phyloP scores from a whole-genome alignment of 169 alveolate genomes.

The Cryptosporidium bovis region DNA sequence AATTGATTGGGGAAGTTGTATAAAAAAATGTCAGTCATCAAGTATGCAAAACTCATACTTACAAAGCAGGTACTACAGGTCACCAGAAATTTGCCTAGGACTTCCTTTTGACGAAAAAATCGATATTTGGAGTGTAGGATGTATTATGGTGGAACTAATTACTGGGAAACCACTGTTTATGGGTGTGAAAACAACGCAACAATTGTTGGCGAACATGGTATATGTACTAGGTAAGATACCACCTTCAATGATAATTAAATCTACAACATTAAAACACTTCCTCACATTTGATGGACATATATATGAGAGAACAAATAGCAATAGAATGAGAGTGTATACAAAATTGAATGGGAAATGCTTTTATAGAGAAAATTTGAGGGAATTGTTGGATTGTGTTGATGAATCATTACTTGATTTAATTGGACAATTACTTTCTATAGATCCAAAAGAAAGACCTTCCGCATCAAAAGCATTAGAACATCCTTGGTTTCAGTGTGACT shows the following conservation, averaged over 20 bases:
- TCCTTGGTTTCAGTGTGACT: slow-evolving; percentile 74
- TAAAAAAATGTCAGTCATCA: slow-evolving; percentile 16
- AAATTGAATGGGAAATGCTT: neutral
- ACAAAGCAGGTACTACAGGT: slow-evolving; percentile 85
- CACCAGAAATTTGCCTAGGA: slow-evolving; percentile 74
- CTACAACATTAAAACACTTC: slow-evolving; percentile 45
- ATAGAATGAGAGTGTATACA: slow-evolving; percentile 8
- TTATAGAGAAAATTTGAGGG: neutral
- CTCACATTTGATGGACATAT: slow-evolving; percentile 52
- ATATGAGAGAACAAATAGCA: slow-evolving; percentile 2
- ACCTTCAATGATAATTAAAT: slow-evolving; percentile 79
- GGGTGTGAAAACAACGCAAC: slow-evolving; percentile 84
- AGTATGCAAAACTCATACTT: slow-evolving; percentile 83
- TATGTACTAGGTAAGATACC: slow-evolving; percentile 85
- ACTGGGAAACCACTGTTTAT: slow-evolving; percentile 89
- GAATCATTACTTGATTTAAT: slow-evolving; percentile 35
- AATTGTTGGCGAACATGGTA: slow-evolving; percentile 83
- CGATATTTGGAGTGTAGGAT: slow-evolving; percentile 77
- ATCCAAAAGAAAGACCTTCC: slow-evolving; percentile 89
- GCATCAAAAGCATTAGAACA: slow-evolving; percentile 89
- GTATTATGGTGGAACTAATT: slow-evolving; percentile 77
- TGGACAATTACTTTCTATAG: slow-evolving; percentile 79
- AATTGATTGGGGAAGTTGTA: slow-evolving; percentile 71
- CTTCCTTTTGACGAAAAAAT: slow-evolving; percentile 56
- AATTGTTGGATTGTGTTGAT: neutral